Evolutionary conservation across 148 eudicot species (phyloP).

Genomic region (Fagopyrum tataricum): DNA sequence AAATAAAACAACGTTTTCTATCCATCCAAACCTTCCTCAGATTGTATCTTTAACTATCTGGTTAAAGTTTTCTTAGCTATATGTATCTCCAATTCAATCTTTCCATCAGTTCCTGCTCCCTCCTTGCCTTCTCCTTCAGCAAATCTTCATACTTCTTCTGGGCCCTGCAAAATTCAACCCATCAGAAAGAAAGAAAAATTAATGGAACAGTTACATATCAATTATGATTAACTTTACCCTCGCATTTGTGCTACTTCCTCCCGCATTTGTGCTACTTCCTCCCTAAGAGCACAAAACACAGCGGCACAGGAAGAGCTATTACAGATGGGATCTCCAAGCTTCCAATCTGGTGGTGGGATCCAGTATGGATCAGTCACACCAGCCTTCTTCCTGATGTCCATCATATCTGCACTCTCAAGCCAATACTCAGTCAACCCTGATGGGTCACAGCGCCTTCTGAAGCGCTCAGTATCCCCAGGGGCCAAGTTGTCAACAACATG

Average conservation of each 20-base stretch:
- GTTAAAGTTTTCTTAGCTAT: too few species aligned
- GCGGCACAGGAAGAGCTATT: not conserved
- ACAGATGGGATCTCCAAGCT: slow-evolving; percentile 31
- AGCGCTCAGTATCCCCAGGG: slow-evolving; percentile 49
- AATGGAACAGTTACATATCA: not conserved
- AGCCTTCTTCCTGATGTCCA: slow-evolving; percentile 37
- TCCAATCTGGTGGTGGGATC: slow-evolving; percentile 66
- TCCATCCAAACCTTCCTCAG: slow-evolving; percentile 3
- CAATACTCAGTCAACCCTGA: slow-evolving; percentile 69
- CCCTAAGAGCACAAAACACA: not conserved
- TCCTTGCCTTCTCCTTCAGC: slow-evolving; percentile 15
- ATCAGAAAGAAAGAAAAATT: not conserved
- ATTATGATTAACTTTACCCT: slow-evolving; percentile 22
- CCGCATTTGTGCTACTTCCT: not conserved
- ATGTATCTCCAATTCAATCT: too few species aligned
- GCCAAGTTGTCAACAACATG: slow-evolving; percentile 51
- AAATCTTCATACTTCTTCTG: slow-evolving; percentile 20
- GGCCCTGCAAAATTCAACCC: slow-evolving; percentile 26
- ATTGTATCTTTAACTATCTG: slow-evolving; percentile 9
- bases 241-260: slow-evolving; percentile 23
- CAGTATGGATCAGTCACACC: slow-evolving; percentile 56
- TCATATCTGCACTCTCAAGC: slow-evolving; percentile 58
- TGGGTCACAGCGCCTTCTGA: slow-evolving; percentile 46
- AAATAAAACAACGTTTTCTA: not conserved
- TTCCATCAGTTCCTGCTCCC: slow-evolving; percentile 27